Conservation (phyloP, 2,329 filamentous ascomycete genomes). For the Colletotrichum endophyticum region DNA sequence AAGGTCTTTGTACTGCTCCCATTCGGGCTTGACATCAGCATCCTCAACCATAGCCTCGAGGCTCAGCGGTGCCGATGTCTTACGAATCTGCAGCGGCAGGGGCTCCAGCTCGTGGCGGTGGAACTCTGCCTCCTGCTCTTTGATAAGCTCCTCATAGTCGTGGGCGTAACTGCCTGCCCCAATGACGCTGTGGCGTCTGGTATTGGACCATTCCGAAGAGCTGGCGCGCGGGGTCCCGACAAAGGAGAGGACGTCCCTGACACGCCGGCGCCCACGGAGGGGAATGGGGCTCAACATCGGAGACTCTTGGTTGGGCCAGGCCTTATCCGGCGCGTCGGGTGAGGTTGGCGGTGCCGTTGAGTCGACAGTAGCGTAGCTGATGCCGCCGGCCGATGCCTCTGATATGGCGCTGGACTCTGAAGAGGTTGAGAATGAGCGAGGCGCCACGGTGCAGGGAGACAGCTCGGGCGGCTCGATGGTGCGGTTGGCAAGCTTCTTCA, state of each 20-base stretch:
- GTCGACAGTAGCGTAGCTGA: slow-evolving; percentile 27
- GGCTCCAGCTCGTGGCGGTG: slow-evolving; percentile 10
- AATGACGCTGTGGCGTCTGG: not conserved
- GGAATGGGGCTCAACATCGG: slow-evolving; percentile 23
- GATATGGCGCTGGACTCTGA: slow-evolving; percentile 23
- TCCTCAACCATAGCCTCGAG: slow-evolving; percentile 11
- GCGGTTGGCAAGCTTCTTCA: slow-evolving; percentile 23
- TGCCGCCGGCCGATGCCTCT: slow-evolving; percentile 29
- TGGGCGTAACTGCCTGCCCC: slow-evolving; percentile 25
- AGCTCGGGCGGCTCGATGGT: not conserved
- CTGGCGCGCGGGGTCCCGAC: not conserved
- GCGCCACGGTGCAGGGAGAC: not conserved
- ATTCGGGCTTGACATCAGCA: slow-evolving; percentile 37
- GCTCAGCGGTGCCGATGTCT: slow-evolving; percentile 6
- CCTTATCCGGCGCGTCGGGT: slow-evolving; percentile 20
- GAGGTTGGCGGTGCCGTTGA: slow-evolving; percentile 29
- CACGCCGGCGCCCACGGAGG: slow-evolving; percentile 30
- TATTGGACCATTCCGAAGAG: not conserved
- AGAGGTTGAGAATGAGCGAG: slow-evolving; percentile 21
- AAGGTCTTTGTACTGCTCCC: slow-evolving; percentile 52
- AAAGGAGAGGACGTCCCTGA: slow-evolving; percentile 19
- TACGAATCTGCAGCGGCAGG: slow-evolving; percentile 25
- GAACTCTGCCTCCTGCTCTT: slow-evolving; percentile 21
- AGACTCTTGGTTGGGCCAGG: slow-evolving; percentile 1
- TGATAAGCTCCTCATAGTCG: slow-evolving; percentile 27